Percentiles rank a stretch among this genome's conserved stretches.
These are phyloP conservation scores for Linum lewisii DNA, from an alignment of 345 rosid species.

Conservation along the genomic window DNA sequence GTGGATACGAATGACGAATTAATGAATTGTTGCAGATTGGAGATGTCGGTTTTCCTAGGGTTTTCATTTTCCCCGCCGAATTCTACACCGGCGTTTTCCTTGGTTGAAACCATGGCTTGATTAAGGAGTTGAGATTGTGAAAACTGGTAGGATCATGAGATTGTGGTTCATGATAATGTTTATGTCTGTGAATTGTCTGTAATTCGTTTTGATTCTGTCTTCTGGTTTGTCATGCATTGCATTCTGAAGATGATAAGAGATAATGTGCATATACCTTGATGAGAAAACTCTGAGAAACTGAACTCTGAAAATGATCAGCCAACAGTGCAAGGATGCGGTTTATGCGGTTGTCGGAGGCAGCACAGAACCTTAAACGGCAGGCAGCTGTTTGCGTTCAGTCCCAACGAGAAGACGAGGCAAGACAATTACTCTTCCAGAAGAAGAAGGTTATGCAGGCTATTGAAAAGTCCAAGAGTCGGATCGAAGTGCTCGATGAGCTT, in stretches of 20 bases:
- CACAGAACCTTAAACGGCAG: slow-evolving; percentile 69
- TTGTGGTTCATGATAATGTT: neutral
- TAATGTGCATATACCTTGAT: too few species aligned
- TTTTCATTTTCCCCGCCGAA: neutral
- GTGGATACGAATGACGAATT: neutral
- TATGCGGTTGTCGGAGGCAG: slow-evolving; percentile 76
- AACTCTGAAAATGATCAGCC: slow-evolving; percentile 24
- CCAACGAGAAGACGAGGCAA: slow-evolving; percentile 72
- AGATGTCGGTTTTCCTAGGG: neutral
- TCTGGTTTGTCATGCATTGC: neutral
- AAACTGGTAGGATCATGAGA: neutral
- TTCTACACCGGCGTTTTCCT: neutral
- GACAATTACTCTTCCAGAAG: slow-evolving; percentile 73
- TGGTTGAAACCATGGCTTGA: neutral
- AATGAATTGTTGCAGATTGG: neutral
- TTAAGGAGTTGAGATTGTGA: too few species aligned
- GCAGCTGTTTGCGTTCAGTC: slow-evolving; percentile 53
- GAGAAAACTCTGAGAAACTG: too few species aligned
- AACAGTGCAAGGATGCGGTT: slow-evolving; percentile 65
- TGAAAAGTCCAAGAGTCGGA: slow-evolving; percentile 64
- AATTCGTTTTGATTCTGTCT: too few species aligned
- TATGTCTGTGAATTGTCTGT: neutral
- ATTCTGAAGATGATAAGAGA: neutral
- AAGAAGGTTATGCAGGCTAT: slow-evolving; percentile 74
- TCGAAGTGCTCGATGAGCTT: slow-evolving; percentile 62